Base-by-base conservation (phyloP, 2,329 filamentous ascomycete genomes). In the Aspergillus clavatus region DNA sequence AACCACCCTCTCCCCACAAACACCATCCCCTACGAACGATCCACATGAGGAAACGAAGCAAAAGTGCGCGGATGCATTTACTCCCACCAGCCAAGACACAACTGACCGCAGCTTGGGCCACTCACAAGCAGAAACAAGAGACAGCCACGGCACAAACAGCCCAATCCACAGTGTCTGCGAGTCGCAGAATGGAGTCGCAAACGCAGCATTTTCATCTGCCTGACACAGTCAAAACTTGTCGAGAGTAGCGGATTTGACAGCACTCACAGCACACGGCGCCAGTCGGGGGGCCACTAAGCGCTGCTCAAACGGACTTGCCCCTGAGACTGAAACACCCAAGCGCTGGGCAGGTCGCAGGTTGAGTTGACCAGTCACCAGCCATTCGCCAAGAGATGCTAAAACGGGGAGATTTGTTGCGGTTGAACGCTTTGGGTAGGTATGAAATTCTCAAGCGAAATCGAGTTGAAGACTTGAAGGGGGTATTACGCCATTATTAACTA, bases 141-240 rank as follows among this genome's bases (percentile, higher is more conserved):
- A 29, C 8, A 29, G 27, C 27, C 12, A 11, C 12, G 27, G 12
- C 18, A 28, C 31, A 14, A 19, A 40, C 22, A 24, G 31, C n/a
- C 23, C 29, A 43, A 47, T 47, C 37, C 42, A 45, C 40, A 35
- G 38, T 36, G 19, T 28, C 24, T 12, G n/a, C n/a, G n/a, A n/a
- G n/a, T n/a, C n/a, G n/a, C n/a, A n/a, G 12, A 18, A 39, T 18
- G 35, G 37, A 46, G 21, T 40, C 22, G 21, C 24, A 40, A 39
- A 29, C 21, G n/a, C 10, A 12, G 28, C 37, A 43, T 41, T 24
- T 44, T 52, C 46, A 48, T 54, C 40, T 54, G 48, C 29, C 47
- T 52, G 51, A 55, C 47, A 55, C 53, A 33, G 41, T 47, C 42
- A 38, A 40, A 21, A 38, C 16, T 33, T 18, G 38, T 40, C 35